Evolutionary conservation across 257 asterid genomes (phyloP), one percentile per base, ranked within the genome.

Genomic region (Solanum ahanhuiri): DNA sequence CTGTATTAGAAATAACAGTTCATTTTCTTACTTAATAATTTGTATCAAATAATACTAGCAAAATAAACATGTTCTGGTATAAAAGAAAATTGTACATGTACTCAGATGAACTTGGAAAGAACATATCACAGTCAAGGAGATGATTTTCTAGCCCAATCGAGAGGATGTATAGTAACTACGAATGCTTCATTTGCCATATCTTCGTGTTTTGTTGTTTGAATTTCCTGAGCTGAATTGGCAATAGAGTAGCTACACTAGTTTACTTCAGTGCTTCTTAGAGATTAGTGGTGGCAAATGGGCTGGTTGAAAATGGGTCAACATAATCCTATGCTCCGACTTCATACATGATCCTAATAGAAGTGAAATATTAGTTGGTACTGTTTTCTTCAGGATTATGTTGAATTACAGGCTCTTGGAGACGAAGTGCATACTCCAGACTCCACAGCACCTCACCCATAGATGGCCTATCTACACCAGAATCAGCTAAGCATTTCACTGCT

Each of bases 341-440:
- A 75, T 75, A 75, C 82, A 75, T 22, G 34, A 75, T 39, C 82
- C 82, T 41, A 30, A 30, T 30, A 30, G 31, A 30, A 30, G 31
- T 30, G 31, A 30, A 30, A 30, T 30, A 41, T 41, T 41, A 41
- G 48, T 41, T 71, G 79, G 7, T 33, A 72, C 9, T 20, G 17
- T 34, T 20, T 72, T 34, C 30, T 72, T 34, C 81, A 9, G 9
- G 51, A 72, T 20, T 4, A 72, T 72, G 2, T 31, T 71, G 25
- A 31, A 33, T 17, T 41, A 31, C 37, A 71, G 88, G 87, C 51
- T 83, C 86, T 67, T 83, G 75, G n/a, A 83, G 86, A 64, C 37
- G 31, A 30, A 83, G 48, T 22, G 58, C 58, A 57, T 33, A 83
- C 33, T 83, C 86, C 10, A 83, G 12, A 25, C 23, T 83, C 30